Evolutionary conservation across 768 basidiomycete genomes (phyloP), one percentile per base, ranked within the genome.

Genomic region (Leccinum barrowsii): DNA sequence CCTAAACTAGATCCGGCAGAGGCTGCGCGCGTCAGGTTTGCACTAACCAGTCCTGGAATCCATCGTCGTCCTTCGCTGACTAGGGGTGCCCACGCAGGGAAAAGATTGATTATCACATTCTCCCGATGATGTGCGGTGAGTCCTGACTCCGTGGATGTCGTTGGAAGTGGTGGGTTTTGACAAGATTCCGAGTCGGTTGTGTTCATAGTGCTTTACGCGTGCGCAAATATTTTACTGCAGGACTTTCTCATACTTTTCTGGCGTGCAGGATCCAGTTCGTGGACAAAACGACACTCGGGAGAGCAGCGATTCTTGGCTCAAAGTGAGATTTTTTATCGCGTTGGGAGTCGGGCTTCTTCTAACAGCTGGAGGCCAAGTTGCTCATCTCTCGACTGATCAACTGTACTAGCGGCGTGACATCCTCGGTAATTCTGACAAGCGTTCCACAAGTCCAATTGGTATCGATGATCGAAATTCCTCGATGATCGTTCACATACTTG

Each of bases 221-320:
- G 64, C 34, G 52, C 8, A 11, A 32, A 17, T 10, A 6, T 21
- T 53, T 10, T 15, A 13, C 4, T 2, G 30, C 15, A 24, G 3
- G 6, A 35, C 17, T 7, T 22, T 5, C 6, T 49, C 10, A 52
- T 35, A 37, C 15, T 13, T 30, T 3, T 3, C 17, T 24, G 54
- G 46, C 19, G 10, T 7, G n/a, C 58, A 85, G 87, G 28, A 28
- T 28, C 28, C 2, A 28, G 0, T 28, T 28, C 28, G 28, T 89
- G 85, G 88, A 89, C 61, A 89, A 89, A 72, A 85, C 83, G 0
- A 90, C 87, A 0, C 74, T 89, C 4, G 87, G 86, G 1, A 82
- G 78, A 58, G 66, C 86, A 1, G 82, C 88, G 2, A 87, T 90
- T 60, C 77, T 90, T 47, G 89, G 89, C 1, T 89, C 90, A 64